These are phyloP conservation scores for Penicillium pancosmium DNA, from an alignment of 495 filamentous ascomycete genomes.

Conservation along the genomic window DNA sequence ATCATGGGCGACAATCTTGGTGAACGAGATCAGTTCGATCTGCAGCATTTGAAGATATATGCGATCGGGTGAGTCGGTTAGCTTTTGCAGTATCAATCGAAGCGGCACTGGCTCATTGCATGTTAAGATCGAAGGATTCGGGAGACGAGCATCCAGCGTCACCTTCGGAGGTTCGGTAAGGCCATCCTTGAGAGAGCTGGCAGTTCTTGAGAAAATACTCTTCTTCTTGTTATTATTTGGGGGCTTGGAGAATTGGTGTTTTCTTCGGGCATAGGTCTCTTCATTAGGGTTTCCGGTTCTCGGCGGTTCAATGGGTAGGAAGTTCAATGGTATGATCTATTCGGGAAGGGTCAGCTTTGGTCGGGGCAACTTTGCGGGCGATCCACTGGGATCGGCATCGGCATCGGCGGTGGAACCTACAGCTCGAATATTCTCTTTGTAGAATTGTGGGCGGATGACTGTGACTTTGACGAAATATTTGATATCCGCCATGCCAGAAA, in stretches of 20 bases:
- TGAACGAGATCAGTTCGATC: conserved; percentile 78
- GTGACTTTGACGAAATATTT: conserved; percentile 93
- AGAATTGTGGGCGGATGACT: conserved; percentile 76
- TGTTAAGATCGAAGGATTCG: conserved; percentile 85
- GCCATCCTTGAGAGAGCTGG: conserved; percentile 26
- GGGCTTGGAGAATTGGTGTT: conserved; percentile 69
- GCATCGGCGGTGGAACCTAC: conserved; percentile 36
- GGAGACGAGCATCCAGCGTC: conserved; percentile 77
- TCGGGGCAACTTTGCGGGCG: not conserved
- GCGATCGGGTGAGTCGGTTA: conserved; percentile 62
- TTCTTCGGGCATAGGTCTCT: conserved; percentile 82
- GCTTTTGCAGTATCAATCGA: conserved; percentile 73
- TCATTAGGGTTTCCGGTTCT: conserved; percentile 64
- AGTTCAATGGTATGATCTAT: conserved; percentile 68
- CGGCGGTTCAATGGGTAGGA: conserved; percentile 91
- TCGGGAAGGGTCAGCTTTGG: not conserved
- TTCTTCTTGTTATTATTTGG: conserved; percentile 49
- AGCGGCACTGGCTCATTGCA: conserved; percentile 86
- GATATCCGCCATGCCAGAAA: conserved; percentile 83
- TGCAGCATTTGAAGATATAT: conserved; percentile 79
- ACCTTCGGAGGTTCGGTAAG: conserved; percentile 50
- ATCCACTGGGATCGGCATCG: no score
- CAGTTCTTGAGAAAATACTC: conserved; percentile 55
- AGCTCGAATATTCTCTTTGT: conserved; percentile 80
- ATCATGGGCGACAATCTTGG: conserved; percentile 74